Evolutionary conservation across 345 rosid genomes (phyloP), one percentile per base, ranked within the genome.

Genomic region (Chamaenerion angustifolium): DNA sequence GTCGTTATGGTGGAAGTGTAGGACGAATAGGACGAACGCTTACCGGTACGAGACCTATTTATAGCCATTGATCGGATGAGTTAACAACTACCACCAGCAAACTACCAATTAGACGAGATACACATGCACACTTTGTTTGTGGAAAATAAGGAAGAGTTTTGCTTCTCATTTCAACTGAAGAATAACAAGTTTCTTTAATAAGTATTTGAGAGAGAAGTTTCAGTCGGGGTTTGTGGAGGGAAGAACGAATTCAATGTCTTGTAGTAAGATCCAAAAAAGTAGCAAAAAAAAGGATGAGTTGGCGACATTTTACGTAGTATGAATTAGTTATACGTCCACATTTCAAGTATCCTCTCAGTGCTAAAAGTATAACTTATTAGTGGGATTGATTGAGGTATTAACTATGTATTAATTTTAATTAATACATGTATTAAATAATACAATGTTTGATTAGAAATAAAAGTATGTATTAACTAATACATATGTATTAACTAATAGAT

Each of bases 1-100:
- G 86, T 83, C 18, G 82, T 82, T 41, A 87, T 64, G 12, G 85
- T 76, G 14, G 92, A 81, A 2, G 81, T 43, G 48, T 79, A 76
- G 0, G 94, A 77, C 21, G 72, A 40, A 23, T 75, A 56, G 1
- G 80, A 65, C 19, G 71, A 25, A 40, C 83, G 75, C 73, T 80
- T 82, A 54, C 43, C 66, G 43, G 52, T 56, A 18, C 96, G 87
- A 4, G 83, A 73, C 49, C 76, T 75, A 13, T 83, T 79, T 4
- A 59, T 53, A 25, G 81, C 68, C 95, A 83, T 85, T 40, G 40
- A n/a, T n/a, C n/a, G n/a, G n/a, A n/a, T n/a, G n/a, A n/a, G n/a
- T n/a, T n/a, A n/a, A n/a, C n/a, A n/a, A n/a, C n/a, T n/a, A n/a
- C n/a, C n/a, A 14, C 15, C 42, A 6, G 25, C 17, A 23, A 21